These are phyloP conservation scores for Tardiomyces digboiensis DNA, from an alignment of 1,139 yeast genomes.

Conservation along the genomic window DNA sequence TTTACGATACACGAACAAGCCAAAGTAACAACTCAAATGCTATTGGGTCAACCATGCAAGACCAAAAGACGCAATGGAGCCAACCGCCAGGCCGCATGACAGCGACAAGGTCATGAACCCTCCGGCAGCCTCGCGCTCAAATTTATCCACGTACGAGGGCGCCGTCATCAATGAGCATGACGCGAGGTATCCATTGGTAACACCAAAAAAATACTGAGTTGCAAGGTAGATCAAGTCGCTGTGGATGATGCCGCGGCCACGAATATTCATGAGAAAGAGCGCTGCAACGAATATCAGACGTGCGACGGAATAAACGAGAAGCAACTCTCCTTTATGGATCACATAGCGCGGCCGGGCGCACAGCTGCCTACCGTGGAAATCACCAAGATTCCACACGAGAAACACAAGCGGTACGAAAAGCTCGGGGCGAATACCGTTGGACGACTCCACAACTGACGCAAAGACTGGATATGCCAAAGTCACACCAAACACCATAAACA, in stretches of 20 bases:
- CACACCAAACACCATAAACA: constrained; percentile 65
- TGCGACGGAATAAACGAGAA: constrained; percentile 40
- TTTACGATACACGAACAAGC: no score
- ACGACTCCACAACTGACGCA: constrained; percentile 62
- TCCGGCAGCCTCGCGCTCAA: constrained; percentile 86
- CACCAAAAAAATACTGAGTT: constrained; percentile 70
- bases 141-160: constrained; percentile 45
- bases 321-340: constrained; percentile 13
- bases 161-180: constrained; percentile 79
- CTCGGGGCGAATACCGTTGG: constrained; percentile 37
- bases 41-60: constrained; percentile 39
- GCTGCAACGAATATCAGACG: constrained; percentile 53
- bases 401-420: constrained; percentile 63
- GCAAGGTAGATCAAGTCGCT: constrained; percentile 62
- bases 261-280: constrained; percentile 23
- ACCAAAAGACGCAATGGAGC: constrained; percentile 64
- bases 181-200: constrained; percentile 79
- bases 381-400: constrained; percentile 86
- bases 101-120: constrained; percentile 78
- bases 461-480: constrained; percentile 85
- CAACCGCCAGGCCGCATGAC: constrained; percentile 66
- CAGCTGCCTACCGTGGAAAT: constrained; percentile 62
- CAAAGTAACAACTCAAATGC: no score
- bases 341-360: constrained; percentile 42
- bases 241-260: constrained; percentile 28